Evolutionary conservation across 768 basidiomycete genomes (phyloP), one percentile per base, ranked within the genome.

Genomic region (Leccinum arenicola): DNA sequence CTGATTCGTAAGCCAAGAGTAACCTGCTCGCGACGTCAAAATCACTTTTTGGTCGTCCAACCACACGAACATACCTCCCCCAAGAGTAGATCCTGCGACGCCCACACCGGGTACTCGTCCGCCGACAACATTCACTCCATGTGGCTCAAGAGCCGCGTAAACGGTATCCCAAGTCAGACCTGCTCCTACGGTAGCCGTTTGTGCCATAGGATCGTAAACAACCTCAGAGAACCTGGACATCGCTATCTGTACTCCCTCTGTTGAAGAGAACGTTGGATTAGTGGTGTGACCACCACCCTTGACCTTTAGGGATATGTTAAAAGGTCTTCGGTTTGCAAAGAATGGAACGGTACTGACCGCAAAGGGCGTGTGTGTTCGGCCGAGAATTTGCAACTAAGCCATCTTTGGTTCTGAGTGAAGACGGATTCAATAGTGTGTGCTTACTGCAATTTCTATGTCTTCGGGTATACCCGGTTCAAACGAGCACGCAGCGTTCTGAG

Each of bases 161-260:
- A 83, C 85, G 51, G 86, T 78, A 64, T 89, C 86, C 87, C 87
- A 90, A 14, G 83, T 72, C 3, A 84, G 67, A 10, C 79, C 76
- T 0, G 75, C 63, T 7, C 75, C 78, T 31, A 80, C 50, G 1
- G 70, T 72, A 2, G 67, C 84, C 0, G 78, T 81, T 58, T 79
- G 73, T 0, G 75, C 64, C 0, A 56, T 56, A 1, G 67, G 56
- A 49, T 82, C 66, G 52, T 84, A 84, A 1, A 57, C 70, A 15
- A 75, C 52, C 0, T 79, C 67, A 2, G 74, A 75, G 64, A 86
- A 85, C 0, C 76, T 71, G 14, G 63, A 64, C 84, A 86, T 82
- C 19, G 82, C 66, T 31, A 87, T 84, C 8, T 83, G 83, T 4
- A 87, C 78, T 9, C 84, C 85, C 0, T 65, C 51, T 0, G 85